Percentiles rank a stretch among this genome's conserved stretches.
These are phyloP conservation scores for Hevea brasiliensis DNA, from an alignment of 345 rosid genomes.

Conservation along the genomic window DNA sequence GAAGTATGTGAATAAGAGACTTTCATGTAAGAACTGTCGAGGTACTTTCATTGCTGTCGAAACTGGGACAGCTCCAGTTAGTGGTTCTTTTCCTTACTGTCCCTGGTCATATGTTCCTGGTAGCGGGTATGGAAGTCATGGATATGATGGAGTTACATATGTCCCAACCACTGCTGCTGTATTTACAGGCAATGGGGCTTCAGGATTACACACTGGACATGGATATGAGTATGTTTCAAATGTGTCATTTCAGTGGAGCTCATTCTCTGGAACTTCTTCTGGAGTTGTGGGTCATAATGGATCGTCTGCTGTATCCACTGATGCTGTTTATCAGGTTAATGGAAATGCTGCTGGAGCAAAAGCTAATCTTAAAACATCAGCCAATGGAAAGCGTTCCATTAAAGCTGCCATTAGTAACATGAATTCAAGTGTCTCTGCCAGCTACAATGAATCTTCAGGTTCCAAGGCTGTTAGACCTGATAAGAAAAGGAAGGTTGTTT, in stretches of 20 bases:
- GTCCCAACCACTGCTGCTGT: constrained; percentile 66
- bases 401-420: constrained; percentile 32
- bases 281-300: constrained; percentile 58
- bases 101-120: constrained; percentile 53
- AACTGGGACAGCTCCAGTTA: constrained; percentile 79
- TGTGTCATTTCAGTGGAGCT: constrained; percentile 74
- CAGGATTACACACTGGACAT: constrained; percentile 72
- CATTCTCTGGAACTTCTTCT: constrained; percentile 57
- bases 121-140: constrained; percentile 65
- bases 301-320: constrained; percentile 48
- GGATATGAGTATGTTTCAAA: constrained; percentile 74
- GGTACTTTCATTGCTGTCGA: constrained; percentile 86
- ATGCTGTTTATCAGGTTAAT: constrained; percentile 52
- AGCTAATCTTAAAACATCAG: constrained; percentile 47
- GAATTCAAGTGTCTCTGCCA: constrained; percentile 30
- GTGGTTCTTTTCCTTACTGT: constrained; percentile 68
- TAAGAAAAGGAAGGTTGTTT: constrained; percentile 73
- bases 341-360: constrained; percentile 42
- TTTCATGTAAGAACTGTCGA: constrained; percentile 98
- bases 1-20: constrained; percentile 92
- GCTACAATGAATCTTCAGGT: constrained; percentile 37
- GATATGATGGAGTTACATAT: constrained; percentile 62
- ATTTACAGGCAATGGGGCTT: constrained; percentile 52
- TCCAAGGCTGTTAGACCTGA: constrained; percentile 52
- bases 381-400: constrained; percentile 51